phyloP scores from a whole-genome alignment of 371 early-diverging fungal species.

The Globomyces sp. region DNA sequence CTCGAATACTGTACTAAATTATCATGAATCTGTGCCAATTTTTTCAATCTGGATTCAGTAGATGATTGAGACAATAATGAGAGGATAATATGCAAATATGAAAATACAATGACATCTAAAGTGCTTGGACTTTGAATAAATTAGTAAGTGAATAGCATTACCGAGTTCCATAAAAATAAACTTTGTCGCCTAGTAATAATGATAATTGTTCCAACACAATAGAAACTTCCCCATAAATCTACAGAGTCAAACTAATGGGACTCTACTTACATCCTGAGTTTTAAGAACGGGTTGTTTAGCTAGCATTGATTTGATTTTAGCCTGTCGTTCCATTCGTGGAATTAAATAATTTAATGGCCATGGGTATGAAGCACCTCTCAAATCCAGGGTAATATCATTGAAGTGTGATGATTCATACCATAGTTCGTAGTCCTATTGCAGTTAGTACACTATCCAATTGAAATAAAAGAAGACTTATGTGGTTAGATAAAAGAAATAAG shows the following conservation, averaged over 20 bases:
- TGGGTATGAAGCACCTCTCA: conserved; percentile 7
- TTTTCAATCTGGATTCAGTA: neutral
- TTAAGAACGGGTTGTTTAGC: conserved; percentile 1
- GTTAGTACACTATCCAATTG: too few species aligned
- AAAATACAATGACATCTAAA: conserved; percentile 6
- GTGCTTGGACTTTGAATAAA: conserved; percentile 5
- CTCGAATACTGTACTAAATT: conserved; percentile 5
- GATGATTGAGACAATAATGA: neutral
- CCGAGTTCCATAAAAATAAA: conserved; percentile 4
- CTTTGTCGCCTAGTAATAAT: conserved; percentile 2
- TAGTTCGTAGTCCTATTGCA: neutral
- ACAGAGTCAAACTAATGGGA: neutral
- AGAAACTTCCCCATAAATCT: conserved; percentile 9
- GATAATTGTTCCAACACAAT: neutral
- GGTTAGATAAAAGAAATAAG: too few species aligned
- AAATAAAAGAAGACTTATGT: too few species aligned
- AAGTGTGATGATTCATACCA: conserved; percentile 7
- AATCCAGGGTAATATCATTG: neutral
- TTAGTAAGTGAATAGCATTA: neutral
- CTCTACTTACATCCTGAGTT: neutral
- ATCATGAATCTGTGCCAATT: neutral
- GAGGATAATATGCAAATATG: conserved; percentile 11
- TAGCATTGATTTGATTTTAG: conserved; percentile 6
- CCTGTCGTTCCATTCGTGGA: conserved; percentile 1
- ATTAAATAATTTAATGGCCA: conserved; percentile 10